Base-by-base conservation (phyloP, 1,284 basidiomycete species). In the Fistulina hepatica region DNA sequence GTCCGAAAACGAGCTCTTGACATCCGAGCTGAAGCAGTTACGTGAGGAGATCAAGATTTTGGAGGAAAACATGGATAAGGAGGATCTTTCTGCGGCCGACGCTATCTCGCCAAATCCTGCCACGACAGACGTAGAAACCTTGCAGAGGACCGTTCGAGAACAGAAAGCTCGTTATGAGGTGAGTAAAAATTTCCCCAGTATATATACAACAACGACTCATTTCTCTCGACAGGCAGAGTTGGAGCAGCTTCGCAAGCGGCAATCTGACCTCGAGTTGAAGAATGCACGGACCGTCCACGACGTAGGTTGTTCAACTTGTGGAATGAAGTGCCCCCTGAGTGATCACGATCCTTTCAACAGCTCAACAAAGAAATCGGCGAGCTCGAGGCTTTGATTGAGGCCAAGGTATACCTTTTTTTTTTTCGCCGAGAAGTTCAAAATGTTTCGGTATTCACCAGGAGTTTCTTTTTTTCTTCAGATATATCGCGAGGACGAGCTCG, bases 401-500 rank as follows among this genome's bases (percentile, higher is more conserved):
- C 85, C 40, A 94, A 95, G 75, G 76, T 80, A 44, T 36, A 62
- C 39, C 32, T 31, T 35, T 26, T 28, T 16, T 20, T 25, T 32
- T 22, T n/a, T 21, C 5, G 21, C 25, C 28, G n/a, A n/a, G n/a
- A n/a, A n/a, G n/a, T n/a, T n/a, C n/a, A n/a, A n/a, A n/a, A n/a
- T n/a, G n/a, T n/a, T n/a, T n/a, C n/a, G n/a, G n/a, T n/a, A n/a
- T n/a, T n/a, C n/a, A n/a, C n/a, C n/a, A n/a, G n/a, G n/a, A n/a
- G n/a, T n/a, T n/a, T n/a, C n/a, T n/a, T n/a, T 38, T 16, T 38
- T 20, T 20, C 27, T 8, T 6, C 35, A 84, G 80, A 94, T 94
- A 47, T 93, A 93, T 57, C 78, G 81, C 36, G 90, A 95, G 73
- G 91, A 92, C 53, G 91, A 93, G 52, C 76, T 95, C 25, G 91